Base-by-base conservation (phyloP, 768 basidiomycete genomes). In the Lactarius hatsudake region DNA sequence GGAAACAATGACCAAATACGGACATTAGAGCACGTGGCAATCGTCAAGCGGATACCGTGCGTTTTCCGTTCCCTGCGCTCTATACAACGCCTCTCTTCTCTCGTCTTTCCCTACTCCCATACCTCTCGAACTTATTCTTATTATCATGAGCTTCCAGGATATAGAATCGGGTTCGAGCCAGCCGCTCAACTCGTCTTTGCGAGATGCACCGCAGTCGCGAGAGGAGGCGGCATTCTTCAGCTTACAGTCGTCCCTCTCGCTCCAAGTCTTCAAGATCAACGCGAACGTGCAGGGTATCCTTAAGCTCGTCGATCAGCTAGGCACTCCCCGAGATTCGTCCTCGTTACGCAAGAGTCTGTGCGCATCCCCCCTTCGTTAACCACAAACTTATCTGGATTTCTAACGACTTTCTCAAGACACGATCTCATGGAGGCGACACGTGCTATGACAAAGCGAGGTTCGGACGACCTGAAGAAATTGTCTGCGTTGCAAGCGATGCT, bases 201-300 rank as follows among this genome's bases (percentile, higher is more conserved):
- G 64, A 12, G 65, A 69, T 30, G 61, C 70, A 1, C 77, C 82
- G 66, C 81, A 79, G 68, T 78, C 79, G 23, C 78, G 73, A 51
- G 87, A 91, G 74, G 93, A 95, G 77, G 83, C 86, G 8, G 82
- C 88, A 4, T 98, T 96, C 76, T 79, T 83, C 12, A 82, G 81
- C 38, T 79, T 96, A 18, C 94, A 94, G 74, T 87, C 85, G 3
- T 92, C 92, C 17, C 78, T 94, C 67, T 90, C 90, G 1, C 83
- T 98, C 7, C 96, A 98, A 76, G 93, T 96, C 65, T 98, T 98
- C 89, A 98, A 98, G 85, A 94, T 98, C 81, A 96, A 96, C 73
- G 86, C 93, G 66, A 99, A 99, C 78, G 94, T 98, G 3, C 93
- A 96, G 74, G 96, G 93, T 18, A 96, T 99, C 59, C 77, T 94